Evolutionary conservation across 2,329 filamentous ascomycete genomes (phyloP).

Genomic region (Calonectria multiphialidica): DNA sequence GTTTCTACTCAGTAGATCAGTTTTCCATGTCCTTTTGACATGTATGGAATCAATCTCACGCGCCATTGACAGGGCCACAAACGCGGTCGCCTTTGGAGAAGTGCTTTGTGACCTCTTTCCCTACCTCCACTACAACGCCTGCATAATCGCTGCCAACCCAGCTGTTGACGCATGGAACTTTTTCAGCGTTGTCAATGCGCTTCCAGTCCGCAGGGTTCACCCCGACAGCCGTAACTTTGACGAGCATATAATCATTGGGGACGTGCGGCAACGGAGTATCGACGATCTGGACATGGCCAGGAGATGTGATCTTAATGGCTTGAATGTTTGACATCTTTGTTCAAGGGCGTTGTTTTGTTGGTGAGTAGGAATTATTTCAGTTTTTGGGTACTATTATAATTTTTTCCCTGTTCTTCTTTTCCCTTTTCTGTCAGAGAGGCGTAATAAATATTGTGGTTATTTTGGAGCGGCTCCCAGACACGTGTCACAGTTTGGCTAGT

Average conservation of each 20-base stretch:
- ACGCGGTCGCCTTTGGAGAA: neutral
- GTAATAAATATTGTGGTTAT: too few species aligned
- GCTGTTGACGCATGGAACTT: neutral
- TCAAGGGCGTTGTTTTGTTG: too few species aligned
- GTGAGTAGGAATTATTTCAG: too few species aligned
- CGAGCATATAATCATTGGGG: neutral
- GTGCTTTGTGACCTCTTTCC: neutral
- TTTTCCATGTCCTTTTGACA: neutral
- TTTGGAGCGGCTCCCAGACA: too few species aligned
- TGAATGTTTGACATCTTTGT: too few species aligned
- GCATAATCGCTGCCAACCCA: neutral
- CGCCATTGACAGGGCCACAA: neutral
- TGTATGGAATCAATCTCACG: neutral
- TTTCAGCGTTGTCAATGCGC: neutral
- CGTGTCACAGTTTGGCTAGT: too few species aligned
- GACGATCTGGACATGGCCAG: too few species aligned
- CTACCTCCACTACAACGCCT: neutral
- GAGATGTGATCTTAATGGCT: too few species aligned
- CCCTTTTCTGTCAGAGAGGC: too few species aligned
- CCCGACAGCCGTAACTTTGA: neutral
- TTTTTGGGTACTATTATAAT: too few species aligned
- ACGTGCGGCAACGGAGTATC: too few species aligned
- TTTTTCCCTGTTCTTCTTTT: too few species aligned
- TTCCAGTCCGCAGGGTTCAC: neutral
- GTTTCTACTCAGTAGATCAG: neutral